phyloP scores from a whole-genome alignment of 2,329 filamentous ascomycete species.

The Arthrobotrys entomopaga region DNA sequence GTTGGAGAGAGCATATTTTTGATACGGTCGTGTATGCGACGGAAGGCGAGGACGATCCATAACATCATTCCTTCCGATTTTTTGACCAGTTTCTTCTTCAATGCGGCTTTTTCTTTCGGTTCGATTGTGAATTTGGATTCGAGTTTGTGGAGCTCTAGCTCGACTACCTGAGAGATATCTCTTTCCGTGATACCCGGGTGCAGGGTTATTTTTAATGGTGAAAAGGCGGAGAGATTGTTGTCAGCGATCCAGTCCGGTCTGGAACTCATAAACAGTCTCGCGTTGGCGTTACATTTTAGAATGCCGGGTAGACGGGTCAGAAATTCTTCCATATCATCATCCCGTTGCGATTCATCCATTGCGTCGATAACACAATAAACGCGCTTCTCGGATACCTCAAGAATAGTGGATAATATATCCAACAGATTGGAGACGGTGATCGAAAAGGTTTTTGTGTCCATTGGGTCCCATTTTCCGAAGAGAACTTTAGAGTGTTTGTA shows the following conservation, averaged over 20 bases:
- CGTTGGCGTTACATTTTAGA: slow-evolving; percentile 2
- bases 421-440: slow-evolving; percentile 8
- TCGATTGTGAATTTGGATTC: slow-evolving; percentile 15
- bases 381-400: slow-evolving; percentile 8
- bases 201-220: slow-evolving; percentile 18
- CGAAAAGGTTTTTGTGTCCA: background rate
- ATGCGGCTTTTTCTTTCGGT: background rate
- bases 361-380: slow-evolving; percentile 32
- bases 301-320: slow-evolving; percentile 1
- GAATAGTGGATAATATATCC: slow-evolving; percentile 17
- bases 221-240: slow-evolving; percentile 1
- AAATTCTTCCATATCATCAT: slow-evolving; percentile 21
- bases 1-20: slow-evolving; percentile 11
- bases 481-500: slow-evolving; percentile 1
- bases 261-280: slow-evolving; percentile 26
- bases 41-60: slow-evolving; percentile 33
- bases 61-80: slow-evolving; percentile 40
- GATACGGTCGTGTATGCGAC: slow-evolving; percentile 9
- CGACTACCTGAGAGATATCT: slow-evolving; percentile 27
- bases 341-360: slow-evolving; percentile 25
- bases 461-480: slow-evolving; percentile 10
- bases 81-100: slow-evolving; percentile 17
- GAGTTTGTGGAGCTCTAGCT: slow-evolving; percentile 17
- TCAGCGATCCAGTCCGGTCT: slow-evolving; percentile 29
- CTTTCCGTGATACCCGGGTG: slow-evolving; percentile 15